Percentiles rank a stretch among this genome's conserved stretches.
Evolutionary conservation across 345 rosid species (phyloP).

Genomic region (Hevea brasiliensis): DNA sequence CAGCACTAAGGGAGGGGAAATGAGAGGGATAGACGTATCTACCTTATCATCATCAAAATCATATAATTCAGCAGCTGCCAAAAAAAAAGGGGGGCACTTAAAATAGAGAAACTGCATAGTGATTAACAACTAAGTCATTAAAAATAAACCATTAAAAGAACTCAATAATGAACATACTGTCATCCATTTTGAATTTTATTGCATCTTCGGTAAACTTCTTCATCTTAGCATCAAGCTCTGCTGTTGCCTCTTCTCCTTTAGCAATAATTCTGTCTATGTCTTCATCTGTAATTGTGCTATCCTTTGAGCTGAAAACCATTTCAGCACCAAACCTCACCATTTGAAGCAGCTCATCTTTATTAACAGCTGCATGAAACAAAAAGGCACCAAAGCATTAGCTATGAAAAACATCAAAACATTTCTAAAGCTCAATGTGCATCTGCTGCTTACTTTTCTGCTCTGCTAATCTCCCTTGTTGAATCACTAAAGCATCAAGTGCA

Average conservation of each 20-base stretch:
- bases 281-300: constrained; percentile 95
- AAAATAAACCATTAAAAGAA: background rate
- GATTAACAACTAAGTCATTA: background rate
- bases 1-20: background rate
- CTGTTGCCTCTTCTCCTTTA: constrained; percentile 94
- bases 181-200: constrained; percentile 95
- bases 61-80: constrained; percentile 84
- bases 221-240: constrained; percentile 99
- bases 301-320: constrained; percentile 99
- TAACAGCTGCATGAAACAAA: constrained; percentile 64
- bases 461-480: constrained; percentile 95
- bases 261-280: constrained; percentile 97
- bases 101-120: background rate
- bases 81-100: constrained; percentile 8
- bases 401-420: background rate
- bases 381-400: background rate
- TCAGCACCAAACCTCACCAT: constrained; percentile 99
- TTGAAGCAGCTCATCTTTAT: constrained; percentile 98
- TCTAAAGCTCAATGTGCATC: constrained; percentile 9
- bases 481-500: constrained; percentile 96
- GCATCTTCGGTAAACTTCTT: constrained; percentile 98
- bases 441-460: constrained; percentile 90
- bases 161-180: constrained; percentile 51
- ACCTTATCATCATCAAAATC: constrained; percentile 95
- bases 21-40: background rate